These are phyloP conservation scores for Boletellus ananiceps DNA, from an alignment of 768 basidiomycete genomes.

Conservation along the genomic window DNA sequence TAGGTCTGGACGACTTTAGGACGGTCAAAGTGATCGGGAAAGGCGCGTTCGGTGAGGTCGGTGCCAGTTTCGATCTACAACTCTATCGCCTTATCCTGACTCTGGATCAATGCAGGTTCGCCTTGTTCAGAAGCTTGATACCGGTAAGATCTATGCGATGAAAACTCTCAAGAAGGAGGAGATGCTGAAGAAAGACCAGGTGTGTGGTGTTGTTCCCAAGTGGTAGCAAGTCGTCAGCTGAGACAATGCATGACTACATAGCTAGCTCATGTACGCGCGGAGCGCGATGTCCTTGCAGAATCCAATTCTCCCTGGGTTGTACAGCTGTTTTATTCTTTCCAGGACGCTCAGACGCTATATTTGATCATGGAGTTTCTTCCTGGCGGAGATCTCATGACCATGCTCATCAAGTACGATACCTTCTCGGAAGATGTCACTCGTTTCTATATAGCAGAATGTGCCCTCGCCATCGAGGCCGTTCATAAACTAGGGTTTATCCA, in stretches of 20 bases:
- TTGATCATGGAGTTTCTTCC: constrained; percentile 99
- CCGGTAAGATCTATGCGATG: constrained; percentile 99
- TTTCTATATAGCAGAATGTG: constrained; percentile 99
- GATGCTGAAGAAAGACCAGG: constrained; percentile 99
- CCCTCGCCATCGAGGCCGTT: constrained; percentile 95
- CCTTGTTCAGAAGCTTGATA: constrained; percentile 93
- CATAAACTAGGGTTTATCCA: constrained; percentile 98
- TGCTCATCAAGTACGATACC: constrained; percentile 99
- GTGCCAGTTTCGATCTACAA: constrained; percentile 16
- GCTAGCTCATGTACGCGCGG: constrained; percentile 97
- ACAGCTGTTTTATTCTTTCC: constrained; percentile 97
- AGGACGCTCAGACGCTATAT: constrained; percentile 88
- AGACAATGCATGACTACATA: constrained; percentile 28
- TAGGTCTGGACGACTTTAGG: constrained; percentile 88
- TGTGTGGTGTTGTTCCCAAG: constrained; percentile 28
- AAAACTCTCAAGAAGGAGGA: constrained; percentile 95
- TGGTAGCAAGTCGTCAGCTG: constrained; percentile 1
- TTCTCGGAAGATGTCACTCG: constrained; percentile 97
- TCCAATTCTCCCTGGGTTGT: constrained; percentile 96
- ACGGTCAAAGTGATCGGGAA: constrained; percentile 99
- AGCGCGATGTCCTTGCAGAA: constrained; percentile 94
- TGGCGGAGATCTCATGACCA: constrained; percentile 98
- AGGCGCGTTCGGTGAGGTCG: constrained; percentile 95
- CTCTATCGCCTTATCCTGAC: background rate
- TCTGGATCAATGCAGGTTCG: constrained; percentile 50